Evolutionary conservation across 495 filamentous ascomycete genomes (phyloP), one percentile per base, ranked within the genome.

Genomic region (Haplographium delicatum): DNA sequence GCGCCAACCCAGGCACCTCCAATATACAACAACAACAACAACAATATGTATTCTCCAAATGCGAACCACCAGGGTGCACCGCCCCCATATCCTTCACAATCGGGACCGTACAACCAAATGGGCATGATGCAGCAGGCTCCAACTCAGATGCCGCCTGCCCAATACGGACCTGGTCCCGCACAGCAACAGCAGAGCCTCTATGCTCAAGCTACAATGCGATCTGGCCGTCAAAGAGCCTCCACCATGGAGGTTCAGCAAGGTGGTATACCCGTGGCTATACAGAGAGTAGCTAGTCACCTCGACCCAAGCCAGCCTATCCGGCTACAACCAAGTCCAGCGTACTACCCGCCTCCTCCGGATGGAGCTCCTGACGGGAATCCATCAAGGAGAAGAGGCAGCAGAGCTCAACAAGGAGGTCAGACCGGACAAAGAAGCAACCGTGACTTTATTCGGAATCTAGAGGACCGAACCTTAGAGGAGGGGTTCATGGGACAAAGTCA

Each of bases 271-370:
- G 79, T 88, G 8, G 83, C 90, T 0, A 90, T 99, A 45, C 94
- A 99, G 63, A 74, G 94, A 50, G 93, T 97, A n/a, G 91, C 91
- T 9, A 95, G 89, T 62, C 93, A 96, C 65, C 82, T 99, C 42
- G 91, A 99, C 62, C 94, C 94, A 4, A 96, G 80, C 50, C 88
- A 90, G 27, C 94, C 94, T 0, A 97, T 99, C 61, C 77, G 94
- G 37, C 66, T 96, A 31, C 94, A 99, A 62, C 94, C 94, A 5
- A 96, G 89, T 51, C 94, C 94, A 2, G 94, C 94, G 6, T 99
- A 99, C 66, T 97, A 96, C 58, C 94, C 93, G 13, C 93, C 93
- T 7, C 91, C 91, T n/a, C 80, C 88, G 2, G 93, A 96, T 53
- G 91, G 89, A 6, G 68, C 71, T 8, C 62, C 84, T 9, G 82